These are phyloP conservation scores for Talaromyces wortmannii DNA, from an alignment of 495 filamentous ascomycete species.

Conservation along the genomic window DNA sequence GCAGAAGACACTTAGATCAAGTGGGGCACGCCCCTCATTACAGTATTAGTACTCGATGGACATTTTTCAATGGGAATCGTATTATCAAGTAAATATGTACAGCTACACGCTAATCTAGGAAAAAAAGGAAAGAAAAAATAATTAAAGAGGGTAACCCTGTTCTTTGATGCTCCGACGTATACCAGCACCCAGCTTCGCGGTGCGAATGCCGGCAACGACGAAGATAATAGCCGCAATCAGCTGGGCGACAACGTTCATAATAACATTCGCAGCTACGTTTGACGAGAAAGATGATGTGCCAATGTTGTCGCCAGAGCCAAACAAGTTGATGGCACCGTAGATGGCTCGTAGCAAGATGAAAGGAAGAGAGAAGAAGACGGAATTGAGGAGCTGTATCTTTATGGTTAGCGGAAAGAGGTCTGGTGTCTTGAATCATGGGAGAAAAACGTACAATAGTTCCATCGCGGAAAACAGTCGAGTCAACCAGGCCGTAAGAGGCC, in stretches of 20 bases:
- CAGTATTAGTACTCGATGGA: too few relatives aligned
- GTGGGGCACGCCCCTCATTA: too few relatives aligned
- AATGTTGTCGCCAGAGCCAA: conserved; percentile 13
- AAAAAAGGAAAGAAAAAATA: background rate
- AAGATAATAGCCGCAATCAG: conserved; percentile 18
- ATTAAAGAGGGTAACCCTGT: background rate
- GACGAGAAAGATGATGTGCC: conserved; percentile 10
- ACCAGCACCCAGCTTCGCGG: background rate
- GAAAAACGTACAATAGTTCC: conserved; percentile 11
- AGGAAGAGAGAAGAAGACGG: conserved; percentile 17
- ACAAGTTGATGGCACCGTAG: conserved; percentile 13
- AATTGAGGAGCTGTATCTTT: conserved; percentile 14
- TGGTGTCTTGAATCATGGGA: background rate
- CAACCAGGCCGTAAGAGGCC: conserved; percentile 1
- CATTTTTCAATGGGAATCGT: too few relatives aligned
- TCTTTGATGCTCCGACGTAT: background rate
- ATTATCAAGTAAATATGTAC: too few relatives aligned
- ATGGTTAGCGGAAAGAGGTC: too few relatives aligned
- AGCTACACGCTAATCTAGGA: too few relatives aligned
- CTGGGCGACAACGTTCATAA: conserved; percentile 22
- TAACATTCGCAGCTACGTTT: conserved; percentile 14
- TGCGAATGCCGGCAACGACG: conserved; percentile 16
- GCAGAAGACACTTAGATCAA: too few relatives aligned
- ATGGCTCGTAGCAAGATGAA: conserved; percentile 19
- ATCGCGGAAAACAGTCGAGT: conserved; percentile 4